Conservation (phyloP, 495 filamentous ascomycete genomes). For the Annulohypoxylon maeteangense region DNA sequence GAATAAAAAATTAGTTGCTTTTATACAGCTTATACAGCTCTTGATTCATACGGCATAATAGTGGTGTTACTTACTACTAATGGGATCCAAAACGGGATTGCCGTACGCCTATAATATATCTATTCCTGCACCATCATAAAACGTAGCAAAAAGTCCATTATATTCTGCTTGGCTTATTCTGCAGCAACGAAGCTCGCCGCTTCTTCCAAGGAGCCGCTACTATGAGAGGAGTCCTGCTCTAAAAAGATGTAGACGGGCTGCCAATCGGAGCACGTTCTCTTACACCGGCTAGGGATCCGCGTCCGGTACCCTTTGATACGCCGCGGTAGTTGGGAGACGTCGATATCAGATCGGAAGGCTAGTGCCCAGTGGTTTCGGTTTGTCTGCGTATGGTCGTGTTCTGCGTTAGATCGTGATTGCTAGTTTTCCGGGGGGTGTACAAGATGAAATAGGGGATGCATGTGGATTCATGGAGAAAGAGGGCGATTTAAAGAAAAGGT, state of each 20-base stretch:
- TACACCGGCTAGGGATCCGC: conserved; percentile 20
- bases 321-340: conserved; percentile 25
- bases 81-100: too few species aligned
- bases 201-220: neutral
- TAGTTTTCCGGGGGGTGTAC: too few species aligned
- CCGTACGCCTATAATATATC: too few species aligned
- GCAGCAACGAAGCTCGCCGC: neutral
- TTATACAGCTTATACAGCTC: neutral
- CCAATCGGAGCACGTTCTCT: neutral
- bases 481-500: neutral
- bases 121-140: too few species aligned
- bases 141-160: too few species aligned
- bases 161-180: too few species aligned
- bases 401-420: neutral
- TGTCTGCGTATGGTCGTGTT: neutral
- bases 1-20: neutral
- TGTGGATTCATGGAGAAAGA: neutral
- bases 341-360: conserved; percentile 24
- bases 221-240: neutral
- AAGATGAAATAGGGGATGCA: too few species aligned
- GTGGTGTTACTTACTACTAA: too few species aligned
- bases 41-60: too few species aligned
- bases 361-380: conserved; percentile 34
- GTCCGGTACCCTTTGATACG: conserved; percentile 28
- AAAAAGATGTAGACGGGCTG: conserved; percentile 3